These are phyloP conservation scores for Anacardium occidentale DNA, from an alignment of 345 rosid species.

Conservation along the genomic window DNA sequence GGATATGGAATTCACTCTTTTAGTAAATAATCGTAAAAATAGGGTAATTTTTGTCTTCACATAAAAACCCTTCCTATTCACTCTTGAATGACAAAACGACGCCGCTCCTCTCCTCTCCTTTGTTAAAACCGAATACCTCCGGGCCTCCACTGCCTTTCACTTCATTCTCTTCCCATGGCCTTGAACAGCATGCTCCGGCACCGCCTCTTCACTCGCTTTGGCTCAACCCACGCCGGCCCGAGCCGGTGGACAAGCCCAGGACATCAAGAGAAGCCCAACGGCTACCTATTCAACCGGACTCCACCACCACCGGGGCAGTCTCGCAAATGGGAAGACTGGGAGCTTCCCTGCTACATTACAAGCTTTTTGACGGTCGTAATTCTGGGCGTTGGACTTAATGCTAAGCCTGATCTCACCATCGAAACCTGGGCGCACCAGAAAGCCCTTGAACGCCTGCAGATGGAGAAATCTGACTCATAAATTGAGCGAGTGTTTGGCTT, in stretches of 20 bases:
- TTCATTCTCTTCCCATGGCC: slow-evolving; percentile 27
- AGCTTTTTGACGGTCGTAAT: slow-evolving; percentile 94
- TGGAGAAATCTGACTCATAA: slow-evolving; percentile 46
- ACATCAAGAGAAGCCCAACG: slow-evolving; percentile 91
- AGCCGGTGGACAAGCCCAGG: slow-evolving; percentile 86
- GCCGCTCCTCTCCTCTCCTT: background rate
- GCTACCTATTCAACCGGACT: slow-evolving; percentile 75
- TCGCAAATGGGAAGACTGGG: slow-evolving; percentile 99
- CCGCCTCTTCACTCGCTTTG: slow-evolving; percentile 48
- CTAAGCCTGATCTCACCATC: slow-evolving; percentile 96
- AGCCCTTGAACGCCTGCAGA: slow-evolving; percentile 79
- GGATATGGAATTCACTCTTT: no score
- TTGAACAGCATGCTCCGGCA: slow-evolving; percentile 58
- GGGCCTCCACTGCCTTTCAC: background rate
- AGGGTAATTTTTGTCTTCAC: no score
- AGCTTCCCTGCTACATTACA: slow-evolving; percentile 95
- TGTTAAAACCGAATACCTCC: background rate
- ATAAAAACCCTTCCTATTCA: no score
- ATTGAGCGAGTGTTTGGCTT: background rate
- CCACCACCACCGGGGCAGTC: slow-evolving; percentile 80
- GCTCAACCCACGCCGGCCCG: slow-evolving; percentile 60
- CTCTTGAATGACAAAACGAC: slow-evolving; percentile 14
- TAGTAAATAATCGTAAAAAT: no score
- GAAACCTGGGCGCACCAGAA: slow-evolving; percentile 99
- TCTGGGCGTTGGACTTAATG: slow-evolving; percentile 95